Base-by-base conservation (phyloP, 148 eudicot genomes). In the Vaccinium darrowii region DNA sequence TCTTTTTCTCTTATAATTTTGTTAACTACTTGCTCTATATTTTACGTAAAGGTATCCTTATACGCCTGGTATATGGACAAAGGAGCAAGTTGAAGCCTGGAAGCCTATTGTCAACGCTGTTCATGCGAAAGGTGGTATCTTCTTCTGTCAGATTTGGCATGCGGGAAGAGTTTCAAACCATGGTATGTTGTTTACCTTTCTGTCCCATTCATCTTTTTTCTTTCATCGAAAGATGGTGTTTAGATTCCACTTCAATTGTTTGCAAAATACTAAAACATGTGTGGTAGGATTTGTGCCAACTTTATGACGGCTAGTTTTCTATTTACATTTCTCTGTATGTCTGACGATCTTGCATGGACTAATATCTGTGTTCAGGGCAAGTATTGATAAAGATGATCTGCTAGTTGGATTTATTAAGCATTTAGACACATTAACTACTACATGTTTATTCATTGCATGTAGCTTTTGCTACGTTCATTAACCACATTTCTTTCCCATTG, bases 51-150 rank as follows among this genome's bases (percentile, higher is more conserved):
- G 92, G 88, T 88, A 88, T 81, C 83, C 83, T 8, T 25, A 74
- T 18, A 85, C 89, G 0, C 92, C 89, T 53, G 92, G 92, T 49
- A 87, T 90, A 85, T 90, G 92, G 77, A 73, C 77, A 13, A 36
- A 73, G 18, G 50, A 73, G 23, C 77, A 73, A 73, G 77, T 73
- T 73, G 92, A 90, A 75, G 92, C 92, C 8, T 88, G 90, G 92
- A 90, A 88, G 80, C 92, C 92, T 16, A 90, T 90, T 60, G 90
- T 88, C 4, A 88, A 90, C 25, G 89, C 86, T 78, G 90, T 90
- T 11, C 92, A 90, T 60, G 88, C 88, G 1, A 90, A 90, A 85
- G 92, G 90, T 2, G 87, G 82, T 14, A 18, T 85, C 50, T 73
- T 73, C 49, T 73, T 73, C 39, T 36, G 76, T 73, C 50, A 73